phyloP scores from a whole-genome alignment of 352 stramenopile species.

The Phytopythium delawarense region DNA sequence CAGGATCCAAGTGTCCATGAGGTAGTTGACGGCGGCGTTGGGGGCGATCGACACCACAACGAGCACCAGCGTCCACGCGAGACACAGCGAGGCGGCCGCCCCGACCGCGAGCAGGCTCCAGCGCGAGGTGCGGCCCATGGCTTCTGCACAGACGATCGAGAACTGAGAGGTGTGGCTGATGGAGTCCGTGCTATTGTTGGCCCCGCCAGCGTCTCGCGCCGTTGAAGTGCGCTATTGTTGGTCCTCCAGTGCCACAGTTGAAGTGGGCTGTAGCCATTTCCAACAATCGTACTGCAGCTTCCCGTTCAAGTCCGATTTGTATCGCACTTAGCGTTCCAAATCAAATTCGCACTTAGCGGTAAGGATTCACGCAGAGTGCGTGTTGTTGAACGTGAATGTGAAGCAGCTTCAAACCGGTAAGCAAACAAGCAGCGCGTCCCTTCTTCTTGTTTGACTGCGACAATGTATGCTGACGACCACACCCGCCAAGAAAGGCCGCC shows the following conservation, averaged over 20 bases:
- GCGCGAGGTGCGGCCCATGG: not conserved
- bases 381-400: conserved; percentile 10
- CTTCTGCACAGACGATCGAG: not conserved
- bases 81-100: not conserved
- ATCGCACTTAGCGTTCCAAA: too few species aligned
- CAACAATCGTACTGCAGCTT: too few species aligned
- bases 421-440: conserved; percentile 4
- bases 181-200: too few species aligned
- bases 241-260: too few species aligned
- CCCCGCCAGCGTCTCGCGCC: too few species aligned
- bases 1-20: conserved; percentile 9
- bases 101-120: not conserved
- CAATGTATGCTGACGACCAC: not conserved
- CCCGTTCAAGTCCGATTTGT: too few species aligned
- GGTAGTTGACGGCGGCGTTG: conserved; percentile 8
- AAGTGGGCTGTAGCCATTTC: too few species aligned
- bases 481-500: not conserved
- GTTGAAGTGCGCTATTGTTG: too few species aligned
- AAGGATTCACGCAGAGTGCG: not conserved
- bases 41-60: conserved; percentile 9
- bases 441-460: not conserved
- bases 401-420: conserved; percentile 7
- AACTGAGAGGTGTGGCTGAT: not conserved
- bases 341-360: not conserved
- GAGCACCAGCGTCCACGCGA: conserved; percentile 12